A percentile compares a stretch with the other conserved stretches of the same genome.
These are phyloP conservation scores for Posidonia oceanica DNA, from an alignment of 116 monocot genomes.

Conservation along the genomic window DNA sequence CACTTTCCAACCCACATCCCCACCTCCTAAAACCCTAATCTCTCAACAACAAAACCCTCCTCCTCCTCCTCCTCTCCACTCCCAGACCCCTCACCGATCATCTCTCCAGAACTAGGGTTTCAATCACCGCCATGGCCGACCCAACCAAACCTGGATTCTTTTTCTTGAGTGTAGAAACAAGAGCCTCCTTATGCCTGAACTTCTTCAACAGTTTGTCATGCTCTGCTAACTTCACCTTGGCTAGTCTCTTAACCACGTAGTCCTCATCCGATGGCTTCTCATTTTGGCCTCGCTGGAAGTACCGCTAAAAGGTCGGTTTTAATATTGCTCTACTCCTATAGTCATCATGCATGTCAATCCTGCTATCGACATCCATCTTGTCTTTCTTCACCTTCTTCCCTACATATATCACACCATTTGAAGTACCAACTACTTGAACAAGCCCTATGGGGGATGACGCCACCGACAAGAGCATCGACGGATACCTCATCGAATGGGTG, in stretches of 20 bases:
- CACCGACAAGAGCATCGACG: conserved; percentile 62
- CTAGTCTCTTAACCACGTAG: conserved; percentile 32
- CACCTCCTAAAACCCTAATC: no score
- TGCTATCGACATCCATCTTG: conserved; percentile 5
- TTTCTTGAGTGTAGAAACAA: conserved; percentile 36
- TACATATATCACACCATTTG: conserved; percentile 59
- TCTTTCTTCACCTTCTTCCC: conserved; percentile 43
- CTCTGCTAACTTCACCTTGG: conserved; percentile 54
- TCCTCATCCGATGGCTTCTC: conserved; percentile 52
- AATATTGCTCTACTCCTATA: conserved; percentile 17
- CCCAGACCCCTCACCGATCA: no score
- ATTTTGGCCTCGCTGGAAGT: conserved; percentile 58
- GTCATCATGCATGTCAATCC: conserved; percentile 10
- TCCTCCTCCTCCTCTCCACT: no score
- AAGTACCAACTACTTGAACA: conserved; percentile 52
- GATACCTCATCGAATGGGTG: conserved; percentile 77
- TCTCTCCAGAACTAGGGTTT: no score
- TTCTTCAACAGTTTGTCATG: conserved; percentile 71
- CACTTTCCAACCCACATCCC: no score
- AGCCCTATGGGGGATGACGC: conserved; percentile 64
- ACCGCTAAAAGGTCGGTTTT: conserved; percentile 37
- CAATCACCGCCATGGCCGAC: no score
- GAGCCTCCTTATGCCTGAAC: conserved; percentile 75
- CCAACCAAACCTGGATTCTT: conserved; percentile 36
- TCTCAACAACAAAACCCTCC: no score